Evolutionary conservation across 106 monocot genomes (phyloP).

Genomic region (Apostasia shenzhenica): DNA sequence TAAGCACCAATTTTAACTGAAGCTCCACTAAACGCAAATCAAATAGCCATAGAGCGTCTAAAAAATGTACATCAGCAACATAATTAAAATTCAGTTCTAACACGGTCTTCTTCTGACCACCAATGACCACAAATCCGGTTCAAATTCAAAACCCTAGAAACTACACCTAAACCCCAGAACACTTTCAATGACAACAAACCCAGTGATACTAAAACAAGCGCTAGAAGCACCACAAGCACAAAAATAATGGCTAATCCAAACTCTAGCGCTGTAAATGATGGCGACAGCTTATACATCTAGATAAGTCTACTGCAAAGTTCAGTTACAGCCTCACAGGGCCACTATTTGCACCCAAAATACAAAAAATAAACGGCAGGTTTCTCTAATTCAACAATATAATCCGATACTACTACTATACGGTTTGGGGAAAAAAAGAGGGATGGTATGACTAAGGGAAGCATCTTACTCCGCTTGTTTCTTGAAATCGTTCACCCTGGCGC

Average conservation of each 20-base stretch:
- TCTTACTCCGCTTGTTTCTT: conserved; percentile 34
- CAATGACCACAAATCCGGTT: neutral
- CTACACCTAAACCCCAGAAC: neutral
- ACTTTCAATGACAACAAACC: neutral
- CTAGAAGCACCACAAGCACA: neutral
- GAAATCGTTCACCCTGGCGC: conserved; percentile 34
- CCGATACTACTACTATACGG: neutral
- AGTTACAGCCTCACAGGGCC: neutral
- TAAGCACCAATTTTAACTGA: no score
- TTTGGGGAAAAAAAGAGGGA: neutral
- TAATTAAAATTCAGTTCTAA: neutral
- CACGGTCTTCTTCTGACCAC: neutral
- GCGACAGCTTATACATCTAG: neutral
- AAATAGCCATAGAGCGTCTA: no score
- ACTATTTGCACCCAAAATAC: neutral
- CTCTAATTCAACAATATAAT: neutral
- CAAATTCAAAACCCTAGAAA: conserved; percentile 1
- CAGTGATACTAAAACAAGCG: neutral
- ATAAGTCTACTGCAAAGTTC: neutral
- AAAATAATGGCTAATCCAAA: no score
- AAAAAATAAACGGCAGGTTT: neutral
- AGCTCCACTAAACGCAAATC: no score
- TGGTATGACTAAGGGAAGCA: neutral
- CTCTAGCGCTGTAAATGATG: no score
- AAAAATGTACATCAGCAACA: no score